phyloP scores from a whole-genome alignment of 306 rosid genomes.

The Prunus davidiana region DNA sequence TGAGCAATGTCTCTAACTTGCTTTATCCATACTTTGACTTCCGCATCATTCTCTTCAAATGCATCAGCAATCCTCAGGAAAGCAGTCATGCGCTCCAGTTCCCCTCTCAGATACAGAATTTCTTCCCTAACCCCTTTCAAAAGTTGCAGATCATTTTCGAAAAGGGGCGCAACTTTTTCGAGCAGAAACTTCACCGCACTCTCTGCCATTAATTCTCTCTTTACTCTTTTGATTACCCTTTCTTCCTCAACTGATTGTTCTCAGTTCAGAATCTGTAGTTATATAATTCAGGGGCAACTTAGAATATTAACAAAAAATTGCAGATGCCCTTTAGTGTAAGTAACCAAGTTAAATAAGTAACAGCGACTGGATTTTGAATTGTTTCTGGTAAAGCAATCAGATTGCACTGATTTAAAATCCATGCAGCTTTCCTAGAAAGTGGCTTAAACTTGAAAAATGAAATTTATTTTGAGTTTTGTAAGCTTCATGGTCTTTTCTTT shows the following conservation, averaged over 20 bases:
- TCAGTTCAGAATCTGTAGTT: background rate
- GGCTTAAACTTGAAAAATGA: no score
- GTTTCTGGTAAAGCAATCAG: no score
- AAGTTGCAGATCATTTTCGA: slow-evolving; percentile 43
- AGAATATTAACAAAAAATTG: background rate
- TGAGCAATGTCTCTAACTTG: slow-evolving; percentile 32
- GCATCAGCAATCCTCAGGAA: slow-evolving; percentile 32
- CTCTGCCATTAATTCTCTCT: slow-evolving; percentile 37
- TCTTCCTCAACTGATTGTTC: background rate
- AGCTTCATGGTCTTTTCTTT: no score
- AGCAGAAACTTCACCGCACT: slow-evolving; percentile 37
- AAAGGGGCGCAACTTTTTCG: slow-evolving; percentile 34
- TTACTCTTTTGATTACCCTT: background rate
- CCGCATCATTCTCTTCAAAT: slow-evolving; percentile 21
- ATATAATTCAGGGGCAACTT: background rate
- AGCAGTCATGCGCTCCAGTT: slow-evolving; percentile 26
- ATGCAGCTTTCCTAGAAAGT: no score
- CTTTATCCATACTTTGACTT: slow-evolving; percentile 28
- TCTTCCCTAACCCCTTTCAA: slow-evolving; percentile 38
- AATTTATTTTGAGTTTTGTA: no score
- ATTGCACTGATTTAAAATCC: no score
- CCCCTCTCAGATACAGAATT: slow-evolving; percentile 15
- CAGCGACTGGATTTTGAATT: background rate
- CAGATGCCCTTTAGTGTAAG: background rate
- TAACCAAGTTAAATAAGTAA: background rate